Base-by-base conservation (phyloP, 768 basidiomycete genomes). In the Collybia sp. region DNA sequence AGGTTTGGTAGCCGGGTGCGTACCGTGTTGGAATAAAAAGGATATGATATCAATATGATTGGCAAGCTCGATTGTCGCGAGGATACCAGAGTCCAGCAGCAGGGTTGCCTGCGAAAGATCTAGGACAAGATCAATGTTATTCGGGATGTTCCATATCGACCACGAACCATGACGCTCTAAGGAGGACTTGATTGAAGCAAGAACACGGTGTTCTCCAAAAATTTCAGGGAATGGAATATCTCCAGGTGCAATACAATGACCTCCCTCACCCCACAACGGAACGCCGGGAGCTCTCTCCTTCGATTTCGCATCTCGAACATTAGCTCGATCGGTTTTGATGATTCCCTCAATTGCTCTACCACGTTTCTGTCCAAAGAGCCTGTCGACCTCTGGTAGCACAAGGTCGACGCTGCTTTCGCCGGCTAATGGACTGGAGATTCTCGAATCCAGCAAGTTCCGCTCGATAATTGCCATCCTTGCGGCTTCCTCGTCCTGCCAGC, bases 261-360 rank as follows among this genome's bases (percentile, higher is more conserved):
- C 25, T 25, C 38, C 40, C 34, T 31, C 44, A 20, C 53, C 45
- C 68, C 68, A 70, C 6, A 70, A 46, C 11, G 58, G 45, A 11
- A 69, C 52, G 1, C 69, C 69, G 9, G 55, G 43, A 8, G 55
- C 45, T 47, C 59, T 62, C 44, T 57, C 56, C 11, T 52, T 51
- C 1, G 53, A 54, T 20, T 56, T 56, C 16, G 49, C 62, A 10
- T 58, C 58, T 20, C 54, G 55, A 33, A 51, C 50, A 45, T 60
- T 60, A 6, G 46, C 59, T 40, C 63, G 68, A 47, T 81, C 73
- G 12, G 61, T 55, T 43, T 65, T 57, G 33, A 82, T 57, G 33
- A 82, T 72, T 43, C 64, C 67, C 13, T 57, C 61, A 37, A 82
- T 69, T 9, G 64, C 72, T 49, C 71, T 65, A 12, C 71, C 72